phyloP scores from a whole-genome alignment of 2,329 filamentous ascomycete species.

The Periconia sp. region DNA sequence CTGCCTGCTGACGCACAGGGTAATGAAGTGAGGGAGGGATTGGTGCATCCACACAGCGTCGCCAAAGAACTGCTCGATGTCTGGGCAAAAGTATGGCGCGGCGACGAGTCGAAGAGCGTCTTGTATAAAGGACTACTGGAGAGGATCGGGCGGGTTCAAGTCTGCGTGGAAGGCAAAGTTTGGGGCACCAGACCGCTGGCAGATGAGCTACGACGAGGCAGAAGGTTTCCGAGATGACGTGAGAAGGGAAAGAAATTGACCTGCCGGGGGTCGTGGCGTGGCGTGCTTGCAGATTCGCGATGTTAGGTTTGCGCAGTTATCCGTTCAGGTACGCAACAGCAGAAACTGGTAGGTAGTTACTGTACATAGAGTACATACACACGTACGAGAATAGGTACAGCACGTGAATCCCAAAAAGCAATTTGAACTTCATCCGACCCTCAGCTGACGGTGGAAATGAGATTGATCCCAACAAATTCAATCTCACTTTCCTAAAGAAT shows the following conservation, averaged over 20 bases:
- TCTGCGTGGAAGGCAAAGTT: slow-evolving; percentile 33
- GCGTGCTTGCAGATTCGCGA: no score
- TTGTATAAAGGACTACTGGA: slow-evolving; percentile 30
- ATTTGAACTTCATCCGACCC: no score
- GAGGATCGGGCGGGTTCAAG: slow-evolving; percentile 29
- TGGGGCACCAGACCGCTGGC: slow-evolving; percentile 30
- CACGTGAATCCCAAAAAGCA: no score
- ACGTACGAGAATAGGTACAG: no score
- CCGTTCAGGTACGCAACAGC: no score
- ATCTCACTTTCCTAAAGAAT: no score
- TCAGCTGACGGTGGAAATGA: no score
- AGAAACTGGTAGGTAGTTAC: no score
- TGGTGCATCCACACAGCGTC: slow-evolving; percentile 31
- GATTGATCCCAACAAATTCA: no score
- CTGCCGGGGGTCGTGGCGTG: background rate
- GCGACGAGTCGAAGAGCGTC: slow-evolving; percentile 25
- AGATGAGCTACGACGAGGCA: slow-evolving; percentile 36
- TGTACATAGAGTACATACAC: no score
- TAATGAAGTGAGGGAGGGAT: slow-evolving; percentile 17
- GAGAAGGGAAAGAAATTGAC: slow-evolving; percentile 23
- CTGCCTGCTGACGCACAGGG: slow-evolving; percentile 22
- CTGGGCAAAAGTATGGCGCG: slow-evolving; percentile 38
- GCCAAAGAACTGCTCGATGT: slow-evolving; percentile 32
- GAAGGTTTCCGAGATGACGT: slow-evolving; percentile 1
- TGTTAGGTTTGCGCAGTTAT: no score